Evolutionary conservation across 1,284 basidiomycete genomes (phyloP).

Genomic region (Abortiporus biennis): DNA sequence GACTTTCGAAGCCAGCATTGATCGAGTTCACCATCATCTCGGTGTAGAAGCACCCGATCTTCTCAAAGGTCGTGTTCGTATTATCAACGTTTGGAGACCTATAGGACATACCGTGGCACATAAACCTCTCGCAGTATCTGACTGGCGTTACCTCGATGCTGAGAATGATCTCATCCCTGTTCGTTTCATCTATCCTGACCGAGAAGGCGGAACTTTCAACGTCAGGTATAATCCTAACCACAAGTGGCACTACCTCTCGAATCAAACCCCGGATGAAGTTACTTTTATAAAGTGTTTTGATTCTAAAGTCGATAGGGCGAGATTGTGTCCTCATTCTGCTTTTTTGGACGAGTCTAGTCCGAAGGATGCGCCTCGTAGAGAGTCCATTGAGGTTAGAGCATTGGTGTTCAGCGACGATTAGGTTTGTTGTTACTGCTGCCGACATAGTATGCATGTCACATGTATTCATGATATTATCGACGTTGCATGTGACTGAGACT

Average conservation of each 20-base stretch:
- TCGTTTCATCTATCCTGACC: slow-evolving; percentile 18
- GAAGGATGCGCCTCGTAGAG: slow-evolving; percentile 31
- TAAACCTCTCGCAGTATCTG: slow-evolving; percentile 42
- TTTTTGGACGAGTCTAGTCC: slow-evolving; percentile 35
- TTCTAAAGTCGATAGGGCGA: slow-evolving; percentile 31
- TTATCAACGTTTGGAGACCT: too few relatives aligned
- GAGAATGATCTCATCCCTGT: slow-evolving; percentile 17
- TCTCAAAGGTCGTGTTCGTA: slow-evolving; percentile 42
- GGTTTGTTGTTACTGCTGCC: too few relatives aligned
- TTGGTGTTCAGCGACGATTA: too few relatives aligned
- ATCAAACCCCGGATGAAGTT: slow-evolving; percentile 41
- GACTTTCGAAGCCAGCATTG: slow-evolving; percentile 39
- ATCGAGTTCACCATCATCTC: slow-evolving; percentile 48
- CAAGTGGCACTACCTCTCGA: slow-evolving; percentile 41
- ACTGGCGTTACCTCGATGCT: slow-evolving; percentile 30
- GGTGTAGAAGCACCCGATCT: slow-evolving; percentile 36
- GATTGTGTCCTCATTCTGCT: slow-evolving; percentile 40
- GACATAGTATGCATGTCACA: too few relatives aligned
- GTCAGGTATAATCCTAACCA: slow-evolving; percentile 37
- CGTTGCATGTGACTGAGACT: too few relatives aligned
- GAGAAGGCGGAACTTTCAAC: slow-evolving; percentile 46
- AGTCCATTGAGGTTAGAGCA: too few relatives aligned
- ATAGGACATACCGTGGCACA: slow-evolving; percentile 39
- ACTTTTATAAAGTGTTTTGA: slow-evolving; percentile 45
- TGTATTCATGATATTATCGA: too few relatives aligned